Evolutionary conservation across 805 yeast species (phyloP).

Genomic region (Pichia heedii): DNA sequence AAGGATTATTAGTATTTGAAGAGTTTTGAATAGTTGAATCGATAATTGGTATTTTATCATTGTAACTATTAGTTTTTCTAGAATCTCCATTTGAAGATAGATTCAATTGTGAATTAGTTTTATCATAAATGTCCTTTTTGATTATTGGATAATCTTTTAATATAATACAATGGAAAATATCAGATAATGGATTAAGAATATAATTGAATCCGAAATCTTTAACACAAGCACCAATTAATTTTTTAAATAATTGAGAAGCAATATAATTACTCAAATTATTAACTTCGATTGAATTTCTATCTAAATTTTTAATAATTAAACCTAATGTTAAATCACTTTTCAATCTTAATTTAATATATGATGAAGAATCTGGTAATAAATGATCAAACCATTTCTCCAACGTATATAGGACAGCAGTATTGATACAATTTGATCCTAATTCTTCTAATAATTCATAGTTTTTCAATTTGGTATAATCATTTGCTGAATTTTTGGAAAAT

Average conservation of each 20-base stretch:
- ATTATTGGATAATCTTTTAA: conserved; percentile 58
- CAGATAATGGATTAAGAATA: conserved; percentile 56
- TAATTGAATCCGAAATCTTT: conserved; percentile 76
- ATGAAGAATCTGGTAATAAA: conserved; percentile 47
- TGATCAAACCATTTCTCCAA: conserved; percentile 55
- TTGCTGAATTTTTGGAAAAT: conserved; percentile 18
- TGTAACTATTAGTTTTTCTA: not conserved
- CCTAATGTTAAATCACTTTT: conserved; percentile 32
- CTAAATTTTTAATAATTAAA: conserved; percentile 39
- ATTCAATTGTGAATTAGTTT: conserved; percentile 13
- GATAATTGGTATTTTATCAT: conserved; percentile 9
- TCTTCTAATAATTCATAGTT: conserved; percentile 38
- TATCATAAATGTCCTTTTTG: conserved; percentile 17
- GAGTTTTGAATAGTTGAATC: conserved; percentile 14
- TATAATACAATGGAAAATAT: conserved; percentile 53
- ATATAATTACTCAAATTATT: conserved; percentile 37
- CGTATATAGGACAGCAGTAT: conserved; percentile 49
- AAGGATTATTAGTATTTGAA: conserved; percentile 1
- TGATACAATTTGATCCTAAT: conserved; percentile 49
- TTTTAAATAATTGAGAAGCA: conserved; percentile 46
- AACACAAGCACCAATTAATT: conserved; percentile 59
- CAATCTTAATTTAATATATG: conserved; percentile 33
- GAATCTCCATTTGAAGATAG: not conserved
- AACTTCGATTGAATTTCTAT: conserved; percentile 27
- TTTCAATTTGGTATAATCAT: conserved; percentile 3